Evolutionary conservation across 169 alveolate species (phyloP), one percentile per base, ranked within the genome.

Genomic region (Toxoplasma gondii): DNA sequence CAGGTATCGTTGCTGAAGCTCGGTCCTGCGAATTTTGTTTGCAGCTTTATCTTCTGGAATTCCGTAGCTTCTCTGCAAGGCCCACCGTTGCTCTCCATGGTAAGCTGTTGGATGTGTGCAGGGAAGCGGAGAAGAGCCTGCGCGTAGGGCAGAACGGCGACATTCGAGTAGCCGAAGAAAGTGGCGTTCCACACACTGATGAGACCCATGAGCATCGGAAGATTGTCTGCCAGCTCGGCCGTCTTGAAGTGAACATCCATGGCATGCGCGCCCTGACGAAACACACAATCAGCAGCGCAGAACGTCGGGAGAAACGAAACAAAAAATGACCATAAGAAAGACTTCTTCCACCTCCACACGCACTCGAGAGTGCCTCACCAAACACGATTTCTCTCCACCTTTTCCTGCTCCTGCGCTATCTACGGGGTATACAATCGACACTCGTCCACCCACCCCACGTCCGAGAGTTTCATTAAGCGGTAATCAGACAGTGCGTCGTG

Each of bases 1-100:
- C n/a, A n/a, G n/a, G n/a, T n/a, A n/a, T n/a, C n/a, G n/a, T n/a
- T n/a, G n/a, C n/a, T n/a, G n/a, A n/a, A n/a, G n/a, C n/a, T n/a
- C n/a, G n/a, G n/a, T n/a, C n/a, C n/a, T n/a, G n/a, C n/a, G n/a
- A n/a, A n/a, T n/a, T n/a, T n/a, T n/a, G n/a, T n/a, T n/a, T n/a
- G n/a, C n/a, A n/a, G n/a, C n/a, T n/a, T n/a, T n/a, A n/a, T n/a
- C n/a, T n/a, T n/a, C n/a, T n/a, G n/a, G n/a, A n/a, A n/a, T n/a
- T n/a, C n/a, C n/a, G 12, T 4, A 12, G 12, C 58, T 7, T 0
- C 41, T 31, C 41, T 41, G 19, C 7, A 29, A 80, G 24, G 22
- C 69, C 36, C 34, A 90, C 99, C 99, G 94, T 99, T 99, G 92
- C 99, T 98, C 96, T 99, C 99, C 99, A 99, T 99, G 84, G 98